A percentile compares a stretch with the other conserved stretches of the same genome.
Evolutionary conservation across 345 rosid species (phyloP).

Genomic region (Noccaea caerulescens): DNA sequence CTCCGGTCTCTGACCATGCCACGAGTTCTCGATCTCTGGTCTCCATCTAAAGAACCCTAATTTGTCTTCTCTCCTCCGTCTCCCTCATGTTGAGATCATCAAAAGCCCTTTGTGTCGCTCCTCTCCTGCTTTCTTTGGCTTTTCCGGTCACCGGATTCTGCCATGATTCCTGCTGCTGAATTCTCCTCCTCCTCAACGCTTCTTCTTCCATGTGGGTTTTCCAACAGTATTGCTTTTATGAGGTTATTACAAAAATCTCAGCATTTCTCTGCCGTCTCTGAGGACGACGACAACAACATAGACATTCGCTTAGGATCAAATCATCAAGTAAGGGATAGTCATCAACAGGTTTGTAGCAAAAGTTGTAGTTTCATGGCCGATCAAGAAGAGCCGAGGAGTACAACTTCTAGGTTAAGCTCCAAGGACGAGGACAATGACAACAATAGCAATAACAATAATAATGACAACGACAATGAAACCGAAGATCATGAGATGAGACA

Average conservation of each 20-base stretch:
- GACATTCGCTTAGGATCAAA: slow-evolving; percentile 61
- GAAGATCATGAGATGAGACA: slow-evolving; percentile 43
- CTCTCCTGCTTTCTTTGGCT: slow-evolving; percentile 40
- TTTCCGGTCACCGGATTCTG: slow-evolving; percentile 53
- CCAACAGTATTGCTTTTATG: slow-evolving; percentile 50
- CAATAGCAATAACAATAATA: slow-evolving; percentile 8
- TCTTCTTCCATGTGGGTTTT: slow-evolving; percentile 48
- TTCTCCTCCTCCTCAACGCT: slow-evolving; percentile 35
- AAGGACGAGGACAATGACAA: slow-evolving; percentile 49
- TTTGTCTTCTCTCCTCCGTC: slow-evolving; percentile 16
- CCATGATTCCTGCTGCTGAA: slow-evolving; percentile 71
- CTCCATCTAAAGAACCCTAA: slow-evolving; percentile 40
- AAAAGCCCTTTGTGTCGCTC: slow-evolving; percentile 19
- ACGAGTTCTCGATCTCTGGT: slow-evolving; percentile 17
- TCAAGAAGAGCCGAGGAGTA: slow-evolving; percentile 74
- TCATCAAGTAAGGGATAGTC: slow-evolving; percentile 33
- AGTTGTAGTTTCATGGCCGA: slow-evolving; percentile 67
- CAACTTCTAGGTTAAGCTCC: slow-evolving; percentile 66
- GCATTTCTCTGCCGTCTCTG: slow-evolving; percentile 43
- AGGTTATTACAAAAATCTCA: slow-evolving; percentile 58
- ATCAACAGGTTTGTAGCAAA: slow-evolving; percentile 39
- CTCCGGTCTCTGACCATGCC: slow-evolving; percentile 33
- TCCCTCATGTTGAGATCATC: slow-evolving; percentile 48
- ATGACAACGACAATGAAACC: slow-evolving; percentile 1
- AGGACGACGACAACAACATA: slow-evolving; percentile 26